Base-by-base conservation (phyloP, 768 basidiomycete genomes). In the Boletus vinaceobasis region DNA sequence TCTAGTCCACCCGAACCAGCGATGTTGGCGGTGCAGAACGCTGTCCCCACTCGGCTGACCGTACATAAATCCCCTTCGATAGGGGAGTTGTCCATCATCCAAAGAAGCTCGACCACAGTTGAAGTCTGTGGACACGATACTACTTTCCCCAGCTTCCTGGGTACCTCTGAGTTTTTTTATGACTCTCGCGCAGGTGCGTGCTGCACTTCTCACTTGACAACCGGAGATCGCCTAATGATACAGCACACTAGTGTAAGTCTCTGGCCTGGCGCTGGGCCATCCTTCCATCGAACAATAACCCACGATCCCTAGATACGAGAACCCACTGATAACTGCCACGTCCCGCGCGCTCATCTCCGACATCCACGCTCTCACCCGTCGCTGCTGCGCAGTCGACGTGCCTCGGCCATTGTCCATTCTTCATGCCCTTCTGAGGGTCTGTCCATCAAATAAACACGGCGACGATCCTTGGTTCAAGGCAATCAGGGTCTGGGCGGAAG, bases 291-390 rank as follows among this genome's bases (percentile, higher is more conserved):
- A 50, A 23, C 46, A 49, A 57, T 67, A 11, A 67, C 37, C 5
- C 44, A 38, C 32, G 29, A 29, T 29, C 36, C 36, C 35, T 57
- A 87, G 86, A 62, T 91, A 91, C 63, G 88, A 91, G 73, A 91
- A 91, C 62, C 90, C 90, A 4, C 68, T 87, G 58, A 65, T 91
- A 38, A 90, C 88, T 33, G 87, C 88, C 35, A 87, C 83, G 7
- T 87, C 88, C 36, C 82, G 87, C 48, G 77, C 80, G 39, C 75
- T 88, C 47, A 88, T 92, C 56, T 76, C 83, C 48, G 87, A 90
- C 62, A 85, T 91, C 19, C 81, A 87, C 61, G 68, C 76, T 27
- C 74, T 89, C 44, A 81, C 85, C 8, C 79, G 77, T 23, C 81
- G 82, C 35, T 71, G 87, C 38, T 81, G 83, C 53, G 71, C 77